Conservation (phyloP, 2,329 filamentous ascomycete genomes). For the Microascus cirrosus region DNA sequence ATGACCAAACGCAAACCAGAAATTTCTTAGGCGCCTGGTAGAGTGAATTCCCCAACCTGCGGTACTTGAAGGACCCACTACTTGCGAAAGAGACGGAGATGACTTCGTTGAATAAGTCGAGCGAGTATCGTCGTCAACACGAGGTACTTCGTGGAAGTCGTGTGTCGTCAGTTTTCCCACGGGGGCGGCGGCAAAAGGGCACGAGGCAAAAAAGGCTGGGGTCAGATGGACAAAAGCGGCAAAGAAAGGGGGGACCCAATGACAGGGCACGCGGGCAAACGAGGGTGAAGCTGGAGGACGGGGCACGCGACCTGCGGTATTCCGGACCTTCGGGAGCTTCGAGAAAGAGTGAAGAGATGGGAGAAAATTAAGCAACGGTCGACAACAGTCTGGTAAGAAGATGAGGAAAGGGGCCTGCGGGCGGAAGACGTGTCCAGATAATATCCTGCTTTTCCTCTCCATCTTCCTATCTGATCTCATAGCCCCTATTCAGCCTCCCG, state of each 20-base stretch:
- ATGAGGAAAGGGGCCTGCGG: not conserved
- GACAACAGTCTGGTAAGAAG: not conserved
- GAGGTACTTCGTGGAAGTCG: not conserved
- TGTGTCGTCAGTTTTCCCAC: not conserved
- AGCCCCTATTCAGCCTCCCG: not conserved
- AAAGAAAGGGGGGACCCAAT: not conserved
- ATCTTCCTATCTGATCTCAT: not conserved
- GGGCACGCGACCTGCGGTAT: not conserved
- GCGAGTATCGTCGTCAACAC: not conserved
- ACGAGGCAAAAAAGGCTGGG: not conserved
- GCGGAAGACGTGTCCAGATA: not conserved
- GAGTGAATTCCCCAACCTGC: not conserved
- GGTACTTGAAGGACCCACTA: not conserved
- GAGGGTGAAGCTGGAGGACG: not conserved
- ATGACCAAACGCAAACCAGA: not conserved
- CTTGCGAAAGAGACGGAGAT: not conserved
- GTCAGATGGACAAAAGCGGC: conserved; percentile 2
- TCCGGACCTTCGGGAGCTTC: not conserved
- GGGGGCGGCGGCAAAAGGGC: not conserved
- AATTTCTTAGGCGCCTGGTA: not conserved
- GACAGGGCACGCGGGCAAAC: not conserved
- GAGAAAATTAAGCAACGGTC: not conserved
- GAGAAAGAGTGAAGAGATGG: not conserved
- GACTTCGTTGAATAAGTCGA: not conserved
- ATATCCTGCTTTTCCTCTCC: not conserved